phyloP scores from a whole-genome alignment of 2,329 filamentous ascomycete genomes.

The Whalleya microplaca region DNA sequence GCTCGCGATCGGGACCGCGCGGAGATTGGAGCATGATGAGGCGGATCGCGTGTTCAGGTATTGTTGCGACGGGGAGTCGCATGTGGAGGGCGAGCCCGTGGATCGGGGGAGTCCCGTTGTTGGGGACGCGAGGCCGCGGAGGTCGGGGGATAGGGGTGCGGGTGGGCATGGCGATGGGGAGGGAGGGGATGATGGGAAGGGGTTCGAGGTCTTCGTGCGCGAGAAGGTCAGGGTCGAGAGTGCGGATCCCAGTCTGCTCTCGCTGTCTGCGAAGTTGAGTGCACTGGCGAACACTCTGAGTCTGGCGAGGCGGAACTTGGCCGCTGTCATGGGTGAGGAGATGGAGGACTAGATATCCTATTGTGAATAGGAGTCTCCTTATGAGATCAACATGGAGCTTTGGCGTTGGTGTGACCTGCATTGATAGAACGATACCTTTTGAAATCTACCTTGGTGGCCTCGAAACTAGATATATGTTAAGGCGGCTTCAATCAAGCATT shows the following conservation, averaged over 20 bases:
- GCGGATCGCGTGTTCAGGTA: conserved; percentile 76
- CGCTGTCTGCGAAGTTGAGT: conserved; percentile 79
- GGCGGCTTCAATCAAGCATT: too few relatives aligned
- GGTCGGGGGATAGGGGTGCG: too few relatives aligned
- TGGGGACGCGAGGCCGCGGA: too few relatives aligned
- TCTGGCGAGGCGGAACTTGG: conserved; percentile 71
- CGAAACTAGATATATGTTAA: too few relatives aligned
- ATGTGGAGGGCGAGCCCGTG: conserved; percentile 4
- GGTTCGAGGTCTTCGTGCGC: conserved; percentile 74
- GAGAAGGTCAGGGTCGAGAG: conserved; percentile 91
- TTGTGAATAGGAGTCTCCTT: too few relatives aligned
- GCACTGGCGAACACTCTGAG: conserved; percentile 75
- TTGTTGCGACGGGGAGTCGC: conserved; percentile 30
- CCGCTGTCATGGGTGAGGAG: conserved; percentile 74
- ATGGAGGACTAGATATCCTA: conserved; percentile 41
- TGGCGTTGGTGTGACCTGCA: too few relatives aligned
- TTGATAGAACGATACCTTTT: not conserved
- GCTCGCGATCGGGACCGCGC: conserved; percentile 67
- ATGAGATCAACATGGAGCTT: too few relatives aligned
- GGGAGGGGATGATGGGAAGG: conserved; percentile 24
- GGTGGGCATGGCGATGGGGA: too few relatives aligned
- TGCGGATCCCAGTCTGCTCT: conserved; percentile 84
- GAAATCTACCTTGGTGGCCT: not conserved
- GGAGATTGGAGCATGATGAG: conserved; percentile 76
- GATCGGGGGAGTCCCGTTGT: not conserved